These are phyloP conservation scores for Ascochyta rabiei DNA, from an alignment of 2,329 filamentous ascomycete species.

Conservation along the genomic window DNA sequence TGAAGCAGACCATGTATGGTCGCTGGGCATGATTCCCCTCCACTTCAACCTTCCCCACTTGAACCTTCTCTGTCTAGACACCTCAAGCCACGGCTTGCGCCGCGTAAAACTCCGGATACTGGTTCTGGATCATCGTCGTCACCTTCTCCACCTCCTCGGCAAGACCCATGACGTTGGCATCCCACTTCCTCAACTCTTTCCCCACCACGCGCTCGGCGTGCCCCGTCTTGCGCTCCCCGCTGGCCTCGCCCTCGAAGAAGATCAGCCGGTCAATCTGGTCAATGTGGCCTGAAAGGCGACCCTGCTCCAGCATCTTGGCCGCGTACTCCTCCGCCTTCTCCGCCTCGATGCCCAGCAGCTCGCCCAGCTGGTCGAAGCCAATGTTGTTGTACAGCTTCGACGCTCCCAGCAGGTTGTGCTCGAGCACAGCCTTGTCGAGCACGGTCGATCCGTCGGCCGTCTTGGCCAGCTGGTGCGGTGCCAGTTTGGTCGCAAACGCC, in stretches of 20 bases:
- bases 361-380: slow-evolving; percentile 70
- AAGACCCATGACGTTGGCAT: slow-evolving; percentile 82
- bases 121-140: slow-evolving; percentile 77
- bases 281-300: slow-evolving; percentile 83
- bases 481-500: slow-evolving; percentile 79
- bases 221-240: slow-evolving; percentile 69
- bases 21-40: too few relatives aligned
- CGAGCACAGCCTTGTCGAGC: slow-evolving; percentile 88
- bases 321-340: slow-evolving; percentile 90
- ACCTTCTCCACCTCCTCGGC: slow-evolving; percentile 90
- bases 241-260: slow-evolving; percentile 81
- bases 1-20: too few relatives aligned
- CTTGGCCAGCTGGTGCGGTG: slow-evolving; percentile 86
- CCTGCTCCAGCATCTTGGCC: slow-evolving; percentile 94
- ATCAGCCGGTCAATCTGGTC: slow-evolving; percentile 92
- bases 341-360: slow-evolving; percentile 76
- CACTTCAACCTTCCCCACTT: too few relatives aligned
- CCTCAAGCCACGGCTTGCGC: slow-evolving; percentile 47
- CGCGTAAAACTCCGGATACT: slow-evolving; percentile 69
- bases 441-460: slow-evolving; percentile 93
- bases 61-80: too few relatives aligned
- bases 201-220: slow-evolving; percentile 65
- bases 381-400: slow-evolving; percentile 65
- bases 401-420: slow-evolving; percentile 91
- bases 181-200: slow-evolving; percentile 82